Base-by-base conservation (phyloP, 2,329 filamentous ascomycete species). In the Xenosphaeropsis pyriputrescens region DNA sequence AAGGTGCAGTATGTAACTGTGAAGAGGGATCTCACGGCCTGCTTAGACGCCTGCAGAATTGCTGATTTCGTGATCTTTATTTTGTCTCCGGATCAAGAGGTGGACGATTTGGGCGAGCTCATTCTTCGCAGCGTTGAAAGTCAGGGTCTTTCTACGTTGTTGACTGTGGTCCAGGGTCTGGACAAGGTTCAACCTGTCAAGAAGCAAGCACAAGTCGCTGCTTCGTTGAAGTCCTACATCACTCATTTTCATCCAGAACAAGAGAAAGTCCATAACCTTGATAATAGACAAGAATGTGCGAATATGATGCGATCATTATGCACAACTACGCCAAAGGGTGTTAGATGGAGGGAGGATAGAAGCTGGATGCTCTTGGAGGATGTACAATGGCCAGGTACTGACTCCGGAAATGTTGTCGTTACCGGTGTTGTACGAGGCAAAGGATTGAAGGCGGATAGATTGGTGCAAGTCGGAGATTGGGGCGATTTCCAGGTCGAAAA, bases 361-460 rank as follows among this genome's bases (percentile, higher is more conserved):
- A 93, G 86, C 50, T 98, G 91, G 84, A 85, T 98, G 79, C 63
- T 94, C 40, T 75, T 89, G 4, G 91, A 98, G 46, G 72, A 88
- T 18, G 66, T 94, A 38, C 62, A 72, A 47, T 93, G 86, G 69
- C 69, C 74, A 9, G 67, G 72, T 18, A 65, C 61, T 4, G 67
- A 68, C 9, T 64, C 68, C 1, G 68, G 72, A n/a, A 64, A 76
- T 32, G 81, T 85, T 7, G 63, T 88, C 6, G 55, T 98, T 32
- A 93, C 85, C 0, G 91, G 91, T 47, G 74, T 91, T 3, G 76
- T 96, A 18, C 72, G 91, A 52, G 91, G 91, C 26, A 84, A 77
- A 53, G 80, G 82, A 7, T 58, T 98, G 37, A 96, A 95, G 56
- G 82, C 85, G 4, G 86, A 98, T 56, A 75, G 91, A 41, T 64